phyloP scores from a whole-genome alignment of 2,329 filamentous ascomycete genomes.

The Neoascochyta sp. region DNA sequence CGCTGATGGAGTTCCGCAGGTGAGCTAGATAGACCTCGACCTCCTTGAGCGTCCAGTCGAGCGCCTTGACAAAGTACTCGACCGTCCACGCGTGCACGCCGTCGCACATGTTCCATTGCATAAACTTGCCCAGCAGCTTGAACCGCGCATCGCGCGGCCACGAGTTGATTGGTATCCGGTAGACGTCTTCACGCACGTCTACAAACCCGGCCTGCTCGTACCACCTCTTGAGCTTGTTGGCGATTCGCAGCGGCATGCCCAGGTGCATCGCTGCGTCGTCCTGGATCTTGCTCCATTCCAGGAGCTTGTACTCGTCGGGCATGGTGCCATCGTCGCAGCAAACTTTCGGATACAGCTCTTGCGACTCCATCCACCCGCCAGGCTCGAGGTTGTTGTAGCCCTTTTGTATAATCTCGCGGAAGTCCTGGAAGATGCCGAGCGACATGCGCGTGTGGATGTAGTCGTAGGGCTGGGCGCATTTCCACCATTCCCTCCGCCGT shows the following conservation, averaged over 20 bases:
- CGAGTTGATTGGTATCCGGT: conserved; percentile 52
- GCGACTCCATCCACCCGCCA: conserved; percentile 51
- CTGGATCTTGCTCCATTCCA: conserved; percentile 46
- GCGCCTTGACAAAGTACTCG: conserved; percentile 41
- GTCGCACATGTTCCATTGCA: conserved; percentile 45
- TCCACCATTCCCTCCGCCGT: conserved; percentile 56
- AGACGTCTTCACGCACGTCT: conserved; percentile 52
- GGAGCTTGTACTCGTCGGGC: conserved; percentile 45
- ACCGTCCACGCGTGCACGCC: conserved; percentile 46
- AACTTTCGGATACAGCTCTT: conserved; percentile 44
- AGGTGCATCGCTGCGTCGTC: conserved; percentile 46
- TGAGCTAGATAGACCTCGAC: conserved; percentile 46
- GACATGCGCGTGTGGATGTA: conserved; percentile 59
- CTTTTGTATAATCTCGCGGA: conserved; percentile 53
- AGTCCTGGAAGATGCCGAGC: conserved; percentile 56
- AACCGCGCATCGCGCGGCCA: conserved; percentile 50
- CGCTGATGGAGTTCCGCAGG: conserved; percentile 39
- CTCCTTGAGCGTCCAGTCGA: conserved; percentile 45
- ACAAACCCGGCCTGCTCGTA: conserved; percentile 57
- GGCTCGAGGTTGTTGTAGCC: conserved; percentile 53
- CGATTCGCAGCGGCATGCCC: conserved; percentile 50
- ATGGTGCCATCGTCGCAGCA: conserved; percentile 55
- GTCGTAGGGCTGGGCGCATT: conserved; percentile 50
- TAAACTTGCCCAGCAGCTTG: conserved; percentile 50
- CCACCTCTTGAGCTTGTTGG: conserved; percentile 52